A percentile compares a stretch with the other conserved stretches of the same genome.
These are phyloP conservation scores for Mortierella polycephala DNA, from an alignment of 371 early-diverging fungal genomes.

Conservation along the genomic window DNA sequence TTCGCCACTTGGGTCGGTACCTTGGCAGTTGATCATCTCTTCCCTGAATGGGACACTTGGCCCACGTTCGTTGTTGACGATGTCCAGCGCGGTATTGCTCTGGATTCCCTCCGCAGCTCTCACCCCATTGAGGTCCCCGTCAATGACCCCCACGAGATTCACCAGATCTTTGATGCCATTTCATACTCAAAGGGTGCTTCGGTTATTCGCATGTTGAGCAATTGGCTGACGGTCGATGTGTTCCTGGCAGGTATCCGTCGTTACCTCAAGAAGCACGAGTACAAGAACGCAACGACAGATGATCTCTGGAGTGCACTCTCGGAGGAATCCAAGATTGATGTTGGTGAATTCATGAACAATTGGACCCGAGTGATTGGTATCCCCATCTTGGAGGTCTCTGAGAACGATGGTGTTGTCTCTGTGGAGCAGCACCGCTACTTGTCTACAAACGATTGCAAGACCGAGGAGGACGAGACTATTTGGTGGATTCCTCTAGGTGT, in stretches of 20 bases:
- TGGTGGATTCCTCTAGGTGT: conserved; percentile 83
- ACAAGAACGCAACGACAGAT: conserved; percentile 82
- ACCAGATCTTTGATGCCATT: conserved; percentile 86
- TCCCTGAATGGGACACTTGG: conserved; percentile 85
- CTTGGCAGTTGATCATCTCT: conserved; percentile 82
- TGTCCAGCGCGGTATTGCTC: conserved; percentile 73
- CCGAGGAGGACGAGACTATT: conserved; percentile 72
- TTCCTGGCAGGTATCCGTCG: conserved; percentile 83
- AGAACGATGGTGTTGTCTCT: conserved; percentile 55
- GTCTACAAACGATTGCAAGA: conserved; percentile 73
- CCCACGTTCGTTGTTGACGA: conserved; percentile 74
- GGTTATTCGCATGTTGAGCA: conserved; percentile 92
- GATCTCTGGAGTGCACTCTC: conserved; percentile 89
- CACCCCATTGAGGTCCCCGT: conserved; percentile 95
- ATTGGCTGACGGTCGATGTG: conserved; percentile 77
- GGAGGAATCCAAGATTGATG: conserved; percentile 76
- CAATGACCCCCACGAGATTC: conserved; percentile 77
- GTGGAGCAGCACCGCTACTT: conserved; percentile 82
- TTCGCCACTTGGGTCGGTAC: conserved; percentile 97
- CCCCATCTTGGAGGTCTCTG: conserved; percentile 77
- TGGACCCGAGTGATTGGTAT: conserved; percentile 92
- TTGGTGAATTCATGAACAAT: conserved; percentile 80
- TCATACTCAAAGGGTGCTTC: conserved; percentile 96
- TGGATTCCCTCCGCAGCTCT: conserved; percentile 84
- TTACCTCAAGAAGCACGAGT: conserved; percentile 85